Base-by-base conservation (phyloP, 106 monocot species). In the Acanthochlamys bracteata region DNA sequence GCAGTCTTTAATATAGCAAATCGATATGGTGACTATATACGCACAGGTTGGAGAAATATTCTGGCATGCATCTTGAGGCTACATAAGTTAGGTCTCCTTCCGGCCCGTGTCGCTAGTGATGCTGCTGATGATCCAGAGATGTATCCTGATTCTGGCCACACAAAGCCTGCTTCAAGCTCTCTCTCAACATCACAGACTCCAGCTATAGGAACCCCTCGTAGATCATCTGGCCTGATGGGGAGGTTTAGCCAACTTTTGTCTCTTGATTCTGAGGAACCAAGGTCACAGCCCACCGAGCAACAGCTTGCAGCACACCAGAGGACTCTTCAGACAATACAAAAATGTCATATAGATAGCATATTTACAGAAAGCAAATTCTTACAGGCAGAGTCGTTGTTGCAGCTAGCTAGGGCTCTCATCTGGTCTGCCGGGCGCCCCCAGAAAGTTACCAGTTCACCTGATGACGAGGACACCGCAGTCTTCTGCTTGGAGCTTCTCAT, bases 361-460 rank as follows among this genome's bases (percentile, higher is more conserved):
- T 89, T 89, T 59, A 72, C 81, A 15, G 88, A 89, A 53, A 89
- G 88, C 78, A 89, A 89, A 45, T 89, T 89, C 55, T 66, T 89
- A 25, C 88, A 89, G n/a, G 75, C 88, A 25, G 88, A 89, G 19
- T 89, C 88, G 10, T 57, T 89, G 13, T 41, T 73, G 21, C 71
- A 89, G 39, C 80, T 89, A 11, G 75, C 81, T n/a, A 75, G 67
- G 54, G 78, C 88, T 46, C 81, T 89, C 25, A 78, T 81, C 46
- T 63, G 66, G 71, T 75, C 81, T 24, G 88, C 84, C 15, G 81
- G 80, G 40, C 75, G 65, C 24, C 84, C 88, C 33, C 77, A 89
- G 66, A 89, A 78, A 60, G 73, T 78, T 40, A 73, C 64, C 0
- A 68, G 71, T 56, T 71, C 78, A 41, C 71, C 54, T 27, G 83